Base-by-base conservation (phyloP, 2,329 filamentous ascomycete species). In the Pseudogymnoascus sp. region DNA sequence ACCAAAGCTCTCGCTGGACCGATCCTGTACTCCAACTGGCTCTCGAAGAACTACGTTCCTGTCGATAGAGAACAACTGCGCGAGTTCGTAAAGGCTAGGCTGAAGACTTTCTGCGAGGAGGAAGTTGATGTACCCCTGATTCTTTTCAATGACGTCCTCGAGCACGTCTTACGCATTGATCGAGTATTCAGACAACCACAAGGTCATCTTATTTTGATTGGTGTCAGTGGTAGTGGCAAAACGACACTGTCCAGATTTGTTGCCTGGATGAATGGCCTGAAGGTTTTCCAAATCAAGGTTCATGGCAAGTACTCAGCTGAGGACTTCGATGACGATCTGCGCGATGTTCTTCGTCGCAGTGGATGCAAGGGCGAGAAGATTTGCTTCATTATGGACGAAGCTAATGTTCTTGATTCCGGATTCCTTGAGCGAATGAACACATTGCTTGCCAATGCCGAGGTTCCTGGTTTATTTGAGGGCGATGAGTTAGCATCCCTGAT, bases 381-480 rank as follows among this genome's bases (percentile, higher is more conserved):
- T 60, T 99, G 96, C 79, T 99, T 99, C 81, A 97, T 99, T 80
- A 98, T 99, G 93, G 95, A 99, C 75, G 95, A 99, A 79, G 90
- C 93, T 8, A 99, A 99, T 72, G 95, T 99, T 37, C 84, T 99
- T 28, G 95, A 99, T 76, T 99, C 95, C 48, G 95, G 95, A 63
- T 99, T 99, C 86, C 78, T 99, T 63, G 95, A 99, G 77, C 89
- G 96, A 71, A 99, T 99, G 95, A 99, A 99, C 75, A 99, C 95
- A 0, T 79, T 99, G 61, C 87, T 99, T 66, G 96, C 95, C 71
- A 99, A 99, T 75, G 95, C 96, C n/a, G 96, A 99, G 78, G 95
- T 99, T 10, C 95, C 95, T 16, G 95, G 95, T 79, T 85, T 99
- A 3, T 99, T 99, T 69, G 96, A 99, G 77, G 95, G 95, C n/a